Base-by-base conservation (phyloP, 768 basidiomycete species). In the Daedalea quercina region DNA sequence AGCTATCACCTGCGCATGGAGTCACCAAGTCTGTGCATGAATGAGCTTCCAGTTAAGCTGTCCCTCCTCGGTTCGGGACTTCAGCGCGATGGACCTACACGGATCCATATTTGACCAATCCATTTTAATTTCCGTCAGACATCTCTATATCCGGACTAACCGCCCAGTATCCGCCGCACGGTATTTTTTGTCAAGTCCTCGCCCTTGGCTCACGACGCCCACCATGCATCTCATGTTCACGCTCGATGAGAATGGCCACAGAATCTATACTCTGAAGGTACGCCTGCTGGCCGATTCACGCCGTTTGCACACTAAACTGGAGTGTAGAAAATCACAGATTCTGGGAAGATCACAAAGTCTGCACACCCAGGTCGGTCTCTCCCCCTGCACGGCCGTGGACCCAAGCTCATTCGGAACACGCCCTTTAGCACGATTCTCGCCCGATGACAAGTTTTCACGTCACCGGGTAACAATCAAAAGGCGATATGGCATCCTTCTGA, bases 171-270 rank as follows among this genome's bases (percentile, higher is more conserved):
- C 6, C 28, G 11, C 11, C 28, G 11, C 28, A n/a, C 28, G 28
- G 28, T 11, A 31, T 6, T 31, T 31, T 31, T 31, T 6, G 28
- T 6, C 6, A 31, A 31, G 28, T 31, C 28, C 28, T 11, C 28
- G 25, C 13, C n/a, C 25, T 47, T 49, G n/a, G 26, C 33, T 2
- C 17, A 7, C 45, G 19, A 34, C 43, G 53, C 44, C 66, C 66
- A 75, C 57, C 65, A 98, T 98, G 95, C 94, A 97, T 83, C 76
- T 97, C 64, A 97, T 97, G 95, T 98, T 95, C 73, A 88, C 87
- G 15, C 58, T 87, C 43, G 87, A 92, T 62, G 80, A 78, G 53
- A 68, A 69, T 43, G 91, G 91, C 17, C 85, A 81, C 74, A 84
- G 95, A 66, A 60, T 90, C 2, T 99, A 99, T 69, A 96, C 94